phyloP scores from a whole-genome alignment of 108 stramenopile genomes.

The Aurantiochytrium sp. region DNA sequence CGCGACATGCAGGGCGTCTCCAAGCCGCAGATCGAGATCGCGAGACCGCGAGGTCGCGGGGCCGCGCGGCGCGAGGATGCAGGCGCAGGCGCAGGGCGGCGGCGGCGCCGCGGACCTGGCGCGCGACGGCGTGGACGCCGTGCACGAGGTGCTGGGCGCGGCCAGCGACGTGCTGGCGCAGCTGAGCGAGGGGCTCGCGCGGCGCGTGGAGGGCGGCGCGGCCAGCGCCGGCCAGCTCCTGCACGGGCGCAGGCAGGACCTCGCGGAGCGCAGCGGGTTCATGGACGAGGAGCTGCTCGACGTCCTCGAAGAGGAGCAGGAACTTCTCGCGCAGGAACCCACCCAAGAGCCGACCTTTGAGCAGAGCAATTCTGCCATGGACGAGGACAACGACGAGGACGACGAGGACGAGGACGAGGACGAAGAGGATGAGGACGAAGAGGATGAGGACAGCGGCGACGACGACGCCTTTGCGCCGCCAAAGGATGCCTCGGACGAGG shows the following conservation, averaged over 20 bases:
- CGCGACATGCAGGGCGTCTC: no score
- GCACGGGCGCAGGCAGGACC: not conserved
- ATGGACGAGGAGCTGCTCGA: not conserved
- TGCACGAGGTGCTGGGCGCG: not conserved
- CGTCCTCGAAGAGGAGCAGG: not conserved
- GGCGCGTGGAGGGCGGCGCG: not conserved
- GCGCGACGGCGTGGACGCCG: conserved; percentile 8
- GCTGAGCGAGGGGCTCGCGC: not conserved
- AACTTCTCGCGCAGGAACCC: not conserved
- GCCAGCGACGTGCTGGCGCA: not conserved
- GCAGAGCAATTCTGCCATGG: not conserved
- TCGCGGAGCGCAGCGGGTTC: not conserved
- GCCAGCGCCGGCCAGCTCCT: conserved; percentile 31
- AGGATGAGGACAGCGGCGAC: not conserved
- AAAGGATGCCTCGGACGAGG: not conserved
- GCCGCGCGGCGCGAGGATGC: not conserved
- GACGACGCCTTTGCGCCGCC: not conserved
- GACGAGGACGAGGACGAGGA: not conserved
- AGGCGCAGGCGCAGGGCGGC: no score
- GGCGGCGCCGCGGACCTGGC: not conserved
- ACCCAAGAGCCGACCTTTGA: not conserved
- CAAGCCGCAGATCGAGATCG: no score
- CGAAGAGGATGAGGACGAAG: not conserved
- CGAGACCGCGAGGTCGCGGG: not conserved
- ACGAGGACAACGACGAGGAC: not conserved